Conservation (phyloP, 805 yeast genomes). For the Spencermartinsiella europaea region DNA sequence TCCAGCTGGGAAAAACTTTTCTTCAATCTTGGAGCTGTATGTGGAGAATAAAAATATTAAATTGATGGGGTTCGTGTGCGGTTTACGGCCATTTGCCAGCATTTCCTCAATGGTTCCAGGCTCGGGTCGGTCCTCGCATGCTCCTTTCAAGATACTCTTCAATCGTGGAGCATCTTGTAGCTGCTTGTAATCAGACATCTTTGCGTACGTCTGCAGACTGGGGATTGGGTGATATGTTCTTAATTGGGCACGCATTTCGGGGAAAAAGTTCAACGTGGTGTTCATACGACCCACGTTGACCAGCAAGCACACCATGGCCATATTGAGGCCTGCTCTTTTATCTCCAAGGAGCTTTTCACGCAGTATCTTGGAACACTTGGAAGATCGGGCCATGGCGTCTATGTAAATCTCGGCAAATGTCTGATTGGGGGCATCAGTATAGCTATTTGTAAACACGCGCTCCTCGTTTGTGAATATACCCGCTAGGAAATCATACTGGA, state of each 20-base stretch:
- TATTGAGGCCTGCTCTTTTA: constrained; percentile 56
- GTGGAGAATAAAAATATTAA: constrained; percentile 70
- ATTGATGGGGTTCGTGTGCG: constrained; percentile 65
- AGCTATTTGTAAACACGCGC: constrained; percentile 53
- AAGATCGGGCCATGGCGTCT: constrained; percentile 72
- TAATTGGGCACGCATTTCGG: constrained; percentile 90
- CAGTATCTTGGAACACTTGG: constrained; percentile 76
- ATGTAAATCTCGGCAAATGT: constrained; percentile 83
- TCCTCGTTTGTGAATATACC: constrained; percentile 58
- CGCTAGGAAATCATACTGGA: constrained; percentile 74
- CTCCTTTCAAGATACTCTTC: constrained; percentile 82
- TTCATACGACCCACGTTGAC: constrained; percentile 93
- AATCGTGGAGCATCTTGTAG: constrained; percentile 93
- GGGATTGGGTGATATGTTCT: constrained; percentile 95
- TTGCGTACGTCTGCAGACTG: constrained; percentile 67
- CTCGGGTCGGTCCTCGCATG: constrained; percentile 62
- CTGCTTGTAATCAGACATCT: constrained; percentile 57
- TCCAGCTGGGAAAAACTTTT: constrained; percentile 32
- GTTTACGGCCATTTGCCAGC: constrained; percentile 27
- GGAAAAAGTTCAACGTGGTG: constrained; percentile 88
- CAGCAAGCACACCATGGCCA: constrained; percentile 74
- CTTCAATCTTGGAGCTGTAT: constrained; percentile 48
- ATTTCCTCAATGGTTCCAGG: constrained; percentile 47
- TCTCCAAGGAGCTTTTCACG: constrained; percentile 70
- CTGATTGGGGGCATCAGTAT: constrained; percentile 40